Evolutionary conservation across 2,329 filamentous ascomycete genomes (phyloP), one percentile per base, ranked within the genome.

Genomic region (Trichoderma breve): DNA sequence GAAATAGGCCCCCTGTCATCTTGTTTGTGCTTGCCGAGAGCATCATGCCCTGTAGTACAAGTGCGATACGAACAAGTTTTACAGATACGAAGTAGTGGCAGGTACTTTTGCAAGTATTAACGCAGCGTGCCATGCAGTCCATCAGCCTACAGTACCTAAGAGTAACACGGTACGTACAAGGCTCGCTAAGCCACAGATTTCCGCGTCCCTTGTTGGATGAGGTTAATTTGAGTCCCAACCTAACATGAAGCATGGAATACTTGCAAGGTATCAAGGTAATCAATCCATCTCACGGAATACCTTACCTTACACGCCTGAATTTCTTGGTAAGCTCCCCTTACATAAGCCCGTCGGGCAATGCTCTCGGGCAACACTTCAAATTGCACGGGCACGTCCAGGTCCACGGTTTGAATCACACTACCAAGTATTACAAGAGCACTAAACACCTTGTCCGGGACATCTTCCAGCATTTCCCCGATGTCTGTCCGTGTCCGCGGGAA

Each of bases 351-450:
- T 32, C 30, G 63, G 21, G 14, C 26, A 28, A 36, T 36, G 34
- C 34, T 36, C 34, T 32, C 21, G 63, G 30, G 14, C 26, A 28
- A 28, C 55, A 32, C 47, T 6, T 39, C 36, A 15, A 26, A 43
- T 43, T 43, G 39, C 15, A 6, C 32, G 32, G 32, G 3, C 47
- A 39, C 34, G 32, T 39, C 21, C 21, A 28, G 60, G 34, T 63
- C 32, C 64, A 55, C 32, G 51, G 34, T 58, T 43, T 57, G 51
- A 58, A 32, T 32, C 30, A 21, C 51, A 67, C 64, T 67, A 39
- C 64, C 32, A 43, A 58, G 51, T 32, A 67, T 58, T 57, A 57
- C 64, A 57, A 28, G 51, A 57, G 64, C 64, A 12, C 64, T 67
- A 67, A 24, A 39, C 43, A 21, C 43, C 39, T 43, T 3, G 39